Conservation (phyloP, 208 protist species). For the Vickermania ingenoplastis region DNA sequence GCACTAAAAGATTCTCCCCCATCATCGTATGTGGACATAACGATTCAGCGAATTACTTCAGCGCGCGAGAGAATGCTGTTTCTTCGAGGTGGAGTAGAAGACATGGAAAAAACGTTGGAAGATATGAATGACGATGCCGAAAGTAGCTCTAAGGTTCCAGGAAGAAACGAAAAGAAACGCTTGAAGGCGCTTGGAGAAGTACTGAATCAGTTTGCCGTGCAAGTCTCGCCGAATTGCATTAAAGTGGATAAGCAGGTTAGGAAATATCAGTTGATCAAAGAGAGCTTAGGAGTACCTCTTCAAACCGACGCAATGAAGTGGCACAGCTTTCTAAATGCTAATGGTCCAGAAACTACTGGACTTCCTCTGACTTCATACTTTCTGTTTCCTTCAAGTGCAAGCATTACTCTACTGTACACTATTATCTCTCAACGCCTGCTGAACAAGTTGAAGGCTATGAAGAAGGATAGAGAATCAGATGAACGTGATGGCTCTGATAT, state of each 20-base stretch:
- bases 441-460: constrained; percentile 11
- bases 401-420: constrained; percentile 45
- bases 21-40: constrained; percentile 23
- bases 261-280: too few species aligned
- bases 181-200: too few species aligned
- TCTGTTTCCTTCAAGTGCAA: constrained; percentile 47
- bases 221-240: too few species aligned
- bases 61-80: constrained; percentile 50
- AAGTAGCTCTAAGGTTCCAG: background rate
- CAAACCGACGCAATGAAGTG: constrained; percentile 12
- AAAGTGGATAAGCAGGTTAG: too few species aligned
- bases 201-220: too few species aligned
- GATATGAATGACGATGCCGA: constrained; percentile 4
- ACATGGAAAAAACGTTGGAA: constrained; percentile 25
- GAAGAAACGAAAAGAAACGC: too few species aligned
- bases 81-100: constrained; percentile 53
- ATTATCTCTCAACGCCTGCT: constrained; percentile 35
- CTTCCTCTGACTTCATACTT: constrained; percentile 30
- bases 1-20: constrained; percentile 36
- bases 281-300: too few species aligned
- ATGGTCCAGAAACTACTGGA: constrained; percentile 33
- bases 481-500: too few species aligned
- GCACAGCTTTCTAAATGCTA: constrained; percentile 31
- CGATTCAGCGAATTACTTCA: constrained; percentile 32
- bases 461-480: too few species aligned